Conservation (phyloP, 805 yeast genomes). For the Lachancea cidri region DNA sequence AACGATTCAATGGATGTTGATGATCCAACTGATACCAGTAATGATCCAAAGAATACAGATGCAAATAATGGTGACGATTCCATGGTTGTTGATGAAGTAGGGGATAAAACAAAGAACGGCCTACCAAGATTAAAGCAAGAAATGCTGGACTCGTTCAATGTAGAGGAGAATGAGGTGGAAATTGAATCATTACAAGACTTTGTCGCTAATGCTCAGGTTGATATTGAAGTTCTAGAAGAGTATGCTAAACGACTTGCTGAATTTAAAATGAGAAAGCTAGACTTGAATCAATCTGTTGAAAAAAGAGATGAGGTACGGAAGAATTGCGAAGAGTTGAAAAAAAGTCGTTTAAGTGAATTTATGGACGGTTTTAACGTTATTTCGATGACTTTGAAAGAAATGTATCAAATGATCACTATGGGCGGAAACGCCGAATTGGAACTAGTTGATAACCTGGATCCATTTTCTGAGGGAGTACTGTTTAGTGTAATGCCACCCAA, state of each 20-base stretch:
- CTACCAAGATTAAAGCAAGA: conserved; percentile 45
- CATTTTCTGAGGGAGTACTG: conserved; percentile 94
- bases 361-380: conserved; percentile 89
- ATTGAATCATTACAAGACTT: conserved; percentile 51
- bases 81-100: conserved; percentile 30
- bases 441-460: conserved; percentile 90
- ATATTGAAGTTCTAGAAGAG: conserved; percentile 70
- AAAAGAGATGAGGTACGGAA: conserved; percentile 60
- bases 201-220: conserved; percentile 54
- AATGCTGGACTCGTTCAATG: conserved; percentile 45
- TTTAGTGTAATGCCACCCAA: conserved; percentile 99
- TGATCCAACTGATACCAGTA: background rate
- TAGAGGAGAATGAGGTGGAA: conserved; percentile 44
- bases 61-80: conserved; percentile 6
- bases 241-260: conserved; percentile 66
- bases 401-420: conserved; percentile 98
- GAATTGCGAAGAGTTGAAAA: conserved; percentile 62
- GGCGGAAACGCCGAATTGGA: conserved; percentile 99
- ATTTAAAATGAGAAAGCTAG: conserved; percentile 55
- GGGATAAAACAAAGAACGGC: conserved; percentile 20
- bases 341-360: conserved; percentile 76
- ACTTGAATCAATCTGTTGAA: conserved; percentile 62
- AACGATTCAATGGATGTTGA: conserved; percentile 2
- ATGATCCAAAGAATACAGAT: background rate
- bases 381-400: conserved; percentile 83